Evolutionary conservation across 2,329 filamentous ascomycete species (phyloP).

Genomic region (Epichloe baconii): DNA sequence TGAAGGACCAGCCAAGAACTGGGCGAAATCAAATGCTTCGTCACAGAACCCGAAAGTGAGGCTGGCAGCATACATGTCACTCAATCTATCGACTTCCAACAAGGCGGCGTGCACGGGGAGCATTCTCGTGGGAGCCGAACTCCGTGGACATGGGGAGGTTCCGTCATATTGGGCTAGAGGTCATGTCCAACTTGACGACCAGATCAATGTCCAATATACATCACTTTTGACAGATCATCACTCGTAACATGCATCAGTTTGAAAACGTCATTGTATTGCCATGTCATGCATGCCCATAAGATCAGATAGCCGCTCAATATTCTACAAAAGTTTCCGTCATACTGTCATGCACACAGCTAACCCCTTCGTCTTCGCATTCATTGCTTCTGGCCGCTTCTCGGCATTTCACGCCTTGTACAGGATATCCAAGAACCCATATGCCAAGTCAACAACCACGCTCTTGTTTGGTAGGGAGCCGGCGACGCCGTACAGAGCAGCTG

Average conservation of each 20-base stretch:
- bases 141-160: neutral
- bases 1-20: neutral
- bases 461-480: slow-evolving; percentile 93
- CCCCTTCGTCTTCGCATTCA: neutral
- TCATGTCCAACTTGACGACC: too few relatives aligned
- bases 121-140: neutral
- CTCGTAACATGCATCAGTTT: neutral
- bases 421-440: slow-evolving; percentile 81
- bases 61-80: neutral
- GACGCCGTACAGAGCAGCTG: slow-evolving; percentile 84
- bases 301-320: neutral
- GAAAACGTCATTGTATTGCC: neutral
- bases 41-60: neutral
- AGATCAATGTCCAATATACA: neutral
- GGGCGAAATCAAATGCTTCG: neutral
- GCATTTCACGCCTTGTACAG: slow-evolving; percentile 65
- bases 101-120: too few relatives aligned
- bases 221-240: neutral
- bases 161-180: too few relatives aligned
- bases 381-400: neutral
- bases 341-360: neutral
- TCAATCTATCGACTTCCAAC: too few relatives aligned
- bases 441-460: slow-evolving; percentile 81
- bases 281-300: neutral
- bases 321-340: neutral